phyloP scores from a whole-genome alignment of 441 rosid genomes.

The Erodium chrysanthum region DNA sequence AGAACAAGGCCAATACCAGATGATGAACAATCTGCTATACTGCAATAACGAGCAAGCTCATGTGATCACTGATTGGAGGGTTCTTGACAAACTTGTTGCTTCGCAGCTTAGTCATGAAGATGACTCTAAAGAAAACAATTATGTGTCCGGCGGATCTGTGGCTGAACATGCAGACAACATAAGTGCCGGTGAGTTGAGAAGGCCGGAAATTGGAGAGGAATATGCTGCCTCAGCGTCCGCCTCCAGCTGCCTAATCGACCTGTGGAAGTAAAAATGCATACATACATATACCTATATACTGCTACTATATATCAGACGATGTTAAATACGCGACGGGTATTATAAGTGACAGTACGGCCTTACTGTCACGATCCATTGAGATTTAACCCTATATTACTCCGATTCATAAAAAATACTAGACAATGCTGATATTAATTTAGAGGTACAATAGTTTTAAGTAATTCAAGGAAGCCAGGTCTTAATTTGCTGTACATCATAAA shows the following conservation, averaged over 20 bases:
- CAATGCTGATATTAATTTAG: no score
- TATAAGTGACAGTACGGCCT: no score
- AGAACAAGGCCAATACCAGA: neutral
- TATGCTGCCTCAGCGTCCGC: slow-evolving; percentile 27
- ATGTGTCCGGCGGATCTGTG: slow-evolving; percentile 5
- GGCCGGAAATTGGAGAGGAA: slow-evolving; percentile 45
- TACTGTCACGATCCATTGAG: no score
- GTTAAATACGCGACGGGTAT: no score
- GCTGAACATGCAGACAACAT: no score
- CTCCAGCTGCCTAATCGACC: slow-evolving; percentile 69
- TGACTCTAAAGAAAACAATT: slow-evolving; percentile 29
- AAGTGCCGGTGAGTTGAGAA: slow-evolving; percentile 30
- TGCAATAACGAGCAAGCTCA: slow-evolving; percentile 36
- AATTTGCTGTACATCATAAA: neutral
- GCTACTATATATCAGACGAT: no score
- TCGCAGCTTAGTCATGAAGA: slow-evolving; percentile 88
- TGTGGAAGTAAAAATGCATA: slow-evolving; percentile 58
- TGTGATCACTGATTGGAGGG: slow-evolving; percentile 85
- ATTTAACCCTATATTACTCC: no score
- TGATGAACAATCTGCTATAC: slow-evolving; percentile 31
- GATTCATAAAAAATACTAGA: no score
- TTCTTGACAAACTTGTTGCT: slow-evolving; percentile 89
- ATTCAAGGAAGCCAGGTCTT: no score
- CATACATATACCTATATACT: no score
- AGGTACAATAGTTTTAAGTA: no score